These are phyloP conservation scores for Medicago truncatula DNA, from an alignment of 306 rosid species.

Conservation along the genomic window MtrunA17r5.0-ANR NC_053045.1:34487501-34488000, in stretches of 20 bases:
- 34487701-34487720: background rate
- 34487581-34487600: no score
- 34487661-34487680: background rate
- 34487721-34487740: background rate
- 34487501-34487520: no score
- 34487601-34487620: no score
- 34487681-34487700: background rate
- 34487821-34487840: background rate
- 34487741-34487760: background rate
- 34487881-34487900: background rate
- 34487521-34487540: no score
- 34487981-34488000: background rate
- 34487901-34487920: background rate
- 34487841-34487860: background rate
- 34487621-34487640: background rate
- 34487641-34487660: background rate
- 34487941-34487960: background rate
- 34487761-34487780: background rate
- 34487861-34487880: background rate
- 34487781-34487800: slow-evolving; percentile 3
- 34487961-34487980: background rate
- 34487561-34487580: no score
- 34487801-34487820: background rate
- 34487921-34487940: background rate
- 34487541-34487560: no score